These are phyloP conservation scores for Apiospora koreana DNA, from an alignment of 2,329 filamentous ascomycete genomes.

Conservation along the genomic window DNA sequence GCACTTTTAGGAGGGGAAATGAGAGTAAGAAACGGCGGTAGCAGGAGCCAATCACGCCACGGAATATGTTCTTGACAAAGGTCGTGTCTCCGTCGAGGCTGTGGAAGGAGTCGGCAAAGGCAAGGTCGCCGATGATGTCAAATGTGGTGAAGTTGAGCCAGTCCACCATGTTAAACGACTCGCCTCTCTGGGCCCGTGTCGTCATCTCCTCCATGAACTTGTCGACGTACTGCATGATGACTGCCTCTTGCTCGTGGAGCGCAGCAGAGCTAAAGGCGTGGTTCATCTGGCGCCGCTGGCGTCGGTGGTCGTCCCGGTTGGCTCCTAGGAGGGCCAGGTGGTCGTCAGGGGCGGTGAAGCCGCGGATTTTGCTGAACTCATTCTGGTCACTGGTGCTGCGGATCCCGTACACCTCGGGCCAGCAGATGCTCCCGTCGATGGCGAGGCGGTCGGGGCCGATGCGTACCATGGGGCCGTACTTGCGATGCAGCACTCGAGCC, in stretches of 20 bases:
- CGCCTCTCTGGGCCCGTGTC: conserved; percentile 22
- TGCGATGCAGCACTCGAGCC: conserved; percentile 41
- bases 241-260: conserved; percentile 22
- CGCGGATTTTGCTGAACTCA: not conserved
- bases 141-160: conserved; percentile 22
- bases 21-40: not conserved
- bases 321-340: not conserved
- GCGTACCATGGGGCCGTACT: conserved; percentile 33
- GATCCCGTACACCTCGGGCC: not conserved
- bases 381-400: not conserved
- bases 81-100: conserved; percentile 19
- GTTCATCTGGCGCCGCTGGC: conserved; percentile 17
- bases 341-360: not conserved
- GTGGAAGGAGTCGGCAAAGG: conserved; percentile 19
- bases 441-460: not conserved
- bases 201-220: conserved; percentile 38
- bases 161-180: conserved; percentile 20
- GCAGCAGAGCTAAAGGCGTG: conserved; percentile 22
- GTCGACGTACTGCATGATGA: conserved; percentile 22
- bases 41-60: not conserved
- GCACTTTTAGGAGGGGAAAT: not conserved
- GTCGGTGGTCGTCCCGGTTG: conserved; percentile 19
- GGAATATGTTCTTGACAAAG: conserved; percentile 20
- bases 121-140: conserved; percentile 23
- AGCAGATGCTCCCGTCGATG: not conserved